Evolutionary conservation across 164 flowering plant genomes (phyloP).

Genomic region (Tinospora cordifolia): DNA sequence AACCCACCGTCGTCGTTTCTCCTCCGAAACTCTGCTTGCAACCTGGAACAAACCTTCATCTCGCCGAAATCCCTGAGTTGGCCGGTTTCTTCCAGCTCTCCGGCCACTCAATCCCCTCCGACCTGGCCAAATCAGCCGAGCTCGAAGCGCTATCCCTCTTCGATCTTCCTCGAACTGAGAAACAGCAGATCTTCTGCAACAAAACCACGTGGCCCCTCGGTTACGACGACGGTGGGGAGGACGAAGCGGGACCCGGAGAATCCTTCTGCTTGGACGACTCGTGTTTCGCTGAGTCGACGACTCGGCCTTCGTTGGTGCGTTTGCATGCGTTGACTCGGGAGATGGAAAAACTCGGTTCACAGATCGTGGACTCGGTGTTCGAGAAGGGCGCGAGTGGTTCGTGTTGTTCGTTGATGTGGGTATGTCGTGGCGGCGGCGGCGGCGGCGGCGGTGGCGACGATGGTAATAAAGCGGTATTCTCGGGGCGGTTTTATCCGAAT

Average conservation of each 20-base stretch:
- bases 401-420: conserved; percentile 45
- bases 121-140: conserved; percentile 58
- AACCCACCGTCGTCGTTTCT: conserved; percentile 15
- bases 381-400: conserved; percentile 17
- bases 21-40: conserved; percentile 36
- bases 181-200: conserved; percentile 26
- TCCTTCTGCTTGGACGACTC: conserved; percentile 50
- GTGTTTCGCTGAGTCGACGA: conserved; percentile 21
- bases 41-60: no score
- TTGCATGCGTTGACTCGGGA: conserved; percentile 39
- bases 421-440: conserved; percentile 19
- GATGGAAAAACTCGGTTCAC: conserved; percentile 50
- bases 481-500: conserved; percentile 58
- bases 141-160: conserved; percentile 44
- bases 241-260: conserved; percentile 22
- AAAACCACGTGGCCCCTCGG: conserved; percentile 53
- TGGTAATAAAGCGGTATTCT: conserved; percentile 17
- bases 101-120: conserved; percentile 34
- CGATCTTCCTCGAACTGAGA: conserved; percentile 34
- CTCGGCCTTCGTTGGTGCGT: conserved; percentile 25
- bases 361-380: conserved; percentile 28
- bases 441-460: conserved; percentile 9
- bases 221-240: conserved; percentile 29
- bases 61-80: conserved; percentile 14
- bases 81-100: conserved; percentile 65